Evolutionary conservation across 1,284 basidiomycete genomes (phyloP), one percentile per base, ranked within the genome.

Genomic region (Termitomyces sp.): DNA sequence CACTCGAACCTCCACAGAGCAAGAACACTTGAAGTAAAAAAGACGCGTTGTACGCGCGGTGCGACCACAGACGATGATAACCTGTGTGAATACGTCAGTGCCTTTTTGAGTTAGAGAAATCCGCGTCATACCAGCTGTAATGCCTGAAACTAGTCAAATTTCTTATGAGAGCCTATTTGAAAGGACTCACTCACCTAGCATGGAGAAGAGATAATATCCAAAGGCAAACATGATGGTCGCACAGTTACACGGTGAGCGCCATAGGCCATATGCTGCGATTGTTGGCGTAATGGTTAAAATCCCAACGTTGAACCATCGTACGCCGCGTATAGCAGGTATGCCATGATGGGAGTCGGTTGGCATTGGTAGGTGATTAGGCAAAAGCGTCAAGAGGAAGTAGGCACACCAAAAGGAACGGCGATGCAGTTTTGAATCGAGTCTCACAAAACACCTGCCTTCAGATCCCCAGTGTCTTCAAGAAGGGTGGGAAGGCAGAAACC

Each of bases 21-120:
- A 96, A 79, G 64, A 86, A 79, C 58, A 86, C 76, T 65, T 92
- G 88, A 6, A 96, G 79, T 14, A 85, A 80, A 21, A 75, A 68
- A 30, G 84, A 84, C 3, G 93, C 93, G 53, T 88, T 88, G 70
- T 93, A 96, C 0, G 91, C 84, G 50, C 93, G 80, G 68, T 96
- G 93, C 2, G 93, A 91, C 90, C 91, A 96, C 1, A 95, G 76
- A 46, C 93, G 81, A 71, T 96, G 93, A 71, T 95, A 96, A 42
- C 93, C 93, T 79, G 62, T 33, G 35, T 52, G 5, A 30, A 42
- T 13, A 41, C 41, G 26, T 42, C 43, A 57, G 19, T 52, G 34
- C 45, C 35, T 46, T 42, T 43, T 34, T 14, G 44, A 54, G 38
- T 28, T 18, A 14, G 18, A 46, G 28, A 16, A 52, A 44, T 3